Evolutionary conservation across 495 filamentous ascomycete species (phyloP).

Genomic region (Daldinia caldariorum): DNA sequence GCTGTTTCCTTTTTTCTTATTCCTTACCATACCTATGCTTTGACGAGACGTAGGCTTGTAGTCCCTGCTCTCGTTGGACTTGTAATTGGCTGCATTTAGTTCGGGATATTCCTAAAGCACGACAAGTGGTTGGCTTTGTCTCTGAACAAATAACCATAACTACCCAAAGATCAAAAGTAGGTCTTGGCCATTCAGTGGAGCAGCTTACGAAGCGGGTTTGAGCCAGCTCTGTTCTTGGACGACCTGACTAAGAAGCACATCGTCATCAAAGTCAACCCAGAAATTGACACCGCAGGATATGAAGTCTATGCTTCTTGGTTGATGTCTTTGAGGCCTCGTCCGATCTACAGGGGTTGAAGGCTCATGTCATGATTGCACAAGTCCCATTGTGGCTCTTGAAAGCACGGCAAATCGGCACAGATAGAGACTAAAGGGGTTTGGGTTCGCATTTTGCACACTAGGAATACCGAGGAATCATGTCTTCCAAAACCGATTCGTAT

Average conservation of each 20-base stretch:
- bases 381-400: not conserved
- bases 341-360: not conserved
- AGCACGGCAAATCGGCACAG: slow-evolving; percentile 3
- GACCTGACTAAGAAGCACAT: slow-evolving; percentile 16
- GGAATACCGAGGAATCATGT: slow-evolving; percentile 17
- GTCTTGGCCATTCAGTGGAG: slow-evolving; percentile 17
- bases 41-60: not conserved
- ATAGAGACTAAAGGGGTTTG: not conserved
- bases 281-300: slow-evolving; percentile 14
- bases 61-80: slow-evolving; percentile 6
- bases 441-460: not conserved
- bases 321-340: slow-evolving; percentile 1
- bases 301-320: not conserved
- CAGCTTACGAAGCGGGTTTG: slow-evolving; percentile 20
- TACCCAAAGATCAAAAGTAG: not conserved
- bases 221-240: slow-evolving; percentile 17
- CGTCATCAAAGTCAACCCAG: slow-evolving; percentile 12
- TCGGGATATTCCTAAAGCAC: slow-evolving; percentile 3
- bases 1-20: slow-evolving; percentile 17
- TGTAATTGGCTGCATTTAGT: slow-evolving; percentile 4
- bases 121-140: not conserved
- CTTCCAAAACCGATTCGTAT: not conserved
- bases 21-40: slow-evolving; percentile 3
- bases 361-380: not conserved
- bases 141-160: not conserved